Base-by-base conservation (phyloP, 2,329 filamentous ascomycete genomes). In the Cordyceps javanica region DNA sequence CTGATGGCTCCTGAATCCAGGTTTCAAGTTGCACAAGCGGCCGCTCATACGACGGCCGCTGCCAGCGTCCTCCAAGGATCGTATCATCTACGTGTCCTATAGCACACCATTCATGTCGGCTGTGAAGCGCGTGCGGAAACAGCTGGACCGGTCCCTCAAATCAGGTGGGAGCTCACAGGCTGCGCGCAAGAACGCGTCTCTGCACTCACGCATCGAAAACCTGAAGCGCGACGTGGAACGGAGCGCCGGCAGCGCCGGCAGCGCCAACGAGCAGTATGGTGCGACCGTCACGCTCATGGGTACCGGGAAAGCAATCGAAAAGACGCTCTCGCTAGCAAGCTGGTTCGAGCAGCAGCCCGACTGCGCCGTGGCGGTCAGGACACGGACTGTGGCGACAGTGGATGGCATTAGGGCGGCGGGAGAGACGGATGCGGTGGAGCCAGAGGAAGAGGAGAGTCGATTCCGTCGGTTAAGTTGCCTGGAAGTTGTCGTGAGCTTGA, bases 101-200 rank as follows among this genome's bases (percentile, higher is more conserved):
- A 76, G 76, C 38, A 85, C 87, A 0, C 84, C 86, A 7, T 89
- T 90, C 74, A 82, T 90, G 70, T 82, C 86, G 11, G 77, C 82
- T 5, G 78, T 89, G 13, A 84, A 83, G 64, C 85, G 87, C 52
- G 80, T 86, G 14, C 81, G 83, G 60, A 83, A 83, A 60, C 78
- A 85, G 1, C 82, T 91, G 4, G 75, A 81, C 45, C 75, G 79
- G 38, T 77, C 80, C 4, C 74, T 78, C 13, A 72, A 67, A 38
- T 50, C 49, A 4, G 28, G 36, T 38, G 34, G 36, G 48, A 63
- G 70, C 23, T 68, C 71, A 16, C 67, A 70, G 13, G 69, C 80
- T 2, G 80, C 81, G 55, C 77, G 81, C 25, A 76, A 75, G 62
- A 72, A 75, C 45, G 64, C 75, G 39, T 73, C 75, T 6, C 69